These are phyloP conservation scores for Aspergillus sp. DNA, from an alignment of 2,329 filamentous ascomycete species.

Conservation along the genomic window DNA sequence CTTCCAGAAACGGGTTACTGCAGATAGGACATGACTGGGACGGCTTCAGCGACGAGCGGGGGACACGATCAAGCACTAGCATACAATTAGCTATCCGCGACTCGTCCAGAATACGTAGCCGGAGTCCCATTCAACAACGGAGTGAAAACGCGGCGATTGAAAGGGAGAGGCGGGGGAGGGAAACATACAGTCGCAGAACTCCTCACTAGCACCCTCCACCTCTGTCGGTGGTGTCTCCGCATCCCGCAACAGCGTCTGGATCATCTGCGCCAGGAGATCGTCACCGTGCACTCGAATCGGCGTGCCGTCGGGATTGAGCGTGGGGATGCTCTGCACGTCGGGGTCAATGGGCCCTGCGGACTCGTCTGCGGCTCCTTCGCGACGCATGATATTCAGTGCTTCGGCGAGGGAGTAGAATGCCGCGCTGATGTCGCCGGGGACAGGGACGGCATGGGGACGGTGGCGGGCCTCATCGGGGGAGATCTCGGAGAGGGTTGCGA, in stretches of 20 bases:
- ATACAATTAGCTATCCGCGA: not conserved
- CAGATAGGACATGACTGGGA: slow-evolving; percentile 61
- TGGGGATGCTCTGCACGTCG: slow-evolving; percentile 26
- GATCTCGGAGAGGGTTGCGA: slow-evolving; percentile 59
- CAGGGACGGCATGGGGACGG: slow-evolving; percentile 59
- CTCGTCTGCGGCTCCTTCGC: slow-evolving; percentile 34
- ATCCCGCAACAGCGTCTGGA: slow-evolving; percentile 53
- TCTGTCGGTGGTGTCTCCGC: slow-evolving; percentile 61
- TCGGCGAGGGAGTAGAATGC: slow-evolving; percentile 61
- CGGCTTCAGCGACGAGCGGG: slow-evolving; percentile 54
- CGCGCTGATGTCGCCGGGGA: slow-evolving; percentile 61
- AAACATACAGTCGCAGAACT: slow-evolving; percentile 54
- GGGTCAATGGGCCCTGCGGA: not conserved
- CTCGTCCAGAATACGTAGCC: not conserved
- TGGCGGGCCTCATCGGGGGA: slow-evolving; percentile 51
- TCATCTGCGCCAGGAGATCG: slow-evolving; percentile 54
- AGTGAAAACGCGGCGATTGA: not conserved
- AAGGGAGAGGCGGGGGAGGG: not conserved
- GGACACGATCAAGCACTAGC: slow-evolving; percentile 57
- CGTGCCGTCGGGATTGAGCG: not conserved
- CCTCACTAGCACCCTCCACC: slow-evolving; percentile 61
- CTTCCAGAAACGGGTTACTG: slow-evolving; percentile 61
- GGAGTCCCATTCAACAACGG: not conserved
- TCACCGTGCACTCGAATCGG: slow-evolving; percentile 30
- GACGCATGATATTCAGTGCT: slow-evolving; percentile 59